Base-by-base conservation (phyloP, 176 grass and related monocot genomes). In the Oryza australiensis region DNA sequence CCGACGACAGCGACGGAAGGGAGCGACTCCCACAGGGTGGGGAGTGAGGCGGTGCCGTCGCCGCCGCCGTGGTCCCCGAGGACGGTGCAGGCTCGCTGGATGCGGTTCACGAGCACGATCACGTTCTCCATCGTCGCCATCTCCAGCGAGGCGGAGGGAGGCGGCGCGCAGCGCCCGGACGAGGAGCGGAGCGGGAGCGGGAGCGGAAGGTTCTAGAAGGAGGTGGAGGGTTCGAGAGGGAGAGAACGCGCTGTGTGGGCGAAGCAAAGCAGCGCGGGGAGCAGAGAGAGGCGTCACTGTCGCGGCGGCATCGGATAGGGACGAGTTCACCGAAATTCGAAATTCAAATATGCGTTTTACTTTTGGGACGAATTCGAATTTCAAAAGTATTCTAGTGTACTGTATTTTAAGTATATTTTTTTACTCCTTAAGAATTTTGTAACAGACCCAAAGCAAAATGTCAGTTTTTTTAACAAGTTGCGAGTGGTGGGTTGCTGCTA, bases 1-100 rank as follows among this genome's bases (percentile, higher is more conserved):
- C 92, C 92, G 43, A 95, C 95, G 72, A 98, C 95, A 60, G 95
- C 95, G 63, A 98, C 92, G 16, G 95, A 93, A 24, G 95, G 95
- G 81, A 98, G 92, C 22, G 95, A 87, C 26, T 98, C 92, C 95
- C 95, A 95, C 9, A 98, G 92, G 35, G 94, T 87, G 53, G 94
- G 94, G 42, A 94, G 86, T 12, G 91, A 81, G 71, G 85, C 32
- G 60, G 37, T 45, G 57, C 59, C 87, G 49, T 86, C 93, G 32
- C 80, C 82, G 12, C 82, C 92, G 38, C 93, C 96, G 77, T 99
- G 73, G 89, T 99, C 96, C 23, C 96, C 96, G 27, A 99, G 96
- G 64, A 90, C 91, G 62, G 96, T 99, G 86, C 96, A 99, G 16
- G 93, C 90, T 33, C 92, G 90, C 89, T 99, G 96, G 88, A 99